Base-by-base conservation (phyloP, 192 early-diverging fungal species). In the Chytriomyces sp. region DNA sequence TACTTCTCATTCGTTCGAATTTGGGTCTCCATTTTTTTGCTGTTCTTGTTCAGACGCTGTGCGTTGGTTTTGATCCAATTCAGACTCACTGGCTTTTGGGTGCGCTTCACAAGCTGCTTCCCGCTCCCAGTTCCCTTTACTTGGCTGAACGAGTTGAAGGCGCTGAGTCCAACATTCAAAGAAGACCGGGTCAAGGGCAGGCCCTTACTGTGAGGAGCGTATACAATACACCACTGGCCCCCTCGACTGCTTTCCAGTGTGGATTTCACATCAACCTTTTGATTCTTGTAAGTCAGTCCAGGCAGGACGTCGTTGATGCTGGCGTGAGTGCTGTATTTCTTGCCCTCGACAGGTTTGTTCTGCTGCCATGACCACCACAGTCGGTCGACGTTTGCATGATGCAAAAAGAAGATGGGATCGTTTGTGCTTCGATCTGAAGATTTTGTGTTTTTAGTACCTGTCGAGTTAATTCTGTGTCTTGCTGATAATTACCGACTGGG, bases 341-440 rank as follows among this genome's bases (percentile, higher is more conserved):
- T 10, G 0, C 61, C 61, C 26, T n/a, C 9, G 11, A 28, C 8
- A 28, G 61, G 57, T 28, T 74, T 60, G 5, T 35, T 13, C 5
- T 74, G 26, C 61, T 74, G 72, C 72, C 72, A 74, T 2, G 48
- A 43, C n/a, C 20, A 64, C 78, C 78, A 79, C 23, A 79, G 43
- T 8, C 45, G 23, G 50, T 79, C 91, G 50, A 90, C 82, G 83
- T 87, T 87, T 60, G 82, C 82, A 78, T 92, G 91, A 76, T 92
- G 89, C 45, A 92, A 72, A 72, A 85, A 90, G 79, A 92, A 92
- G 72, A 88, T 80, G 60, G 87, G 88, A 76, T 92, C 91, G 75
- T 86, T 86, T 47, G 86, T 79, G 10, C 69, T 72, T 11, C 67
- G 44, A 11, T 35, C 35, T 35, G 35, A 35, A 35, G 3, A 35